Evolutionary conservation across 129 eudicot species (phyloP), one percentile per base, ranked within the genome.

Genomic region (Erigeron canadensis): DNA sequence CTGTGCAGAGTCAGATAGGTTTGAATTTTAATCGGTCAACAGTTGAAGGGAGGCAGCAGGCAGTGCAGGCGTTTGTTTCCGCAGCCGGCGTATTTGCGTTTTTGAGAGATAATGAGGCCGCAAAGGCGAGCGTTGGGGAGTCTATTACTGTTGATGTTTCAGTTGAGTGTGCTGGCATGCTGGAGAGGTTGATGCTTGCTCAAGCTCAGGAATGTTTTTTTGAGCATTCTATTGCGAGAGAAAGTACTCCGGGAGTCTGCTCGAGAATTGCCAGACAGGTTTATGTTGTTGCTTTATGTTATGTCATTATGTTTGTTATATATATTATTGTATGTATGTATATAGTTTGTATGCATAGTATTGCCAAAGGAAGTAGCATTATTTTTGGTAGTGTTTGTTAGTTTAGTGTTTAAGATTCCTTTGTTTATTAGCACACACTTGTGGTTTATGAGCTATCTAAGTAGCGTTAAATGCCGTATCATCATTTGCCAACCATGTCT

Each of bases 171-270:
- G 92, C 77, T 9, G 98, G 98, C 79, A 94, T 94, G 98, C 65
- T 94, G 83, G 98, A 94, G 81, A 82, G 98, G 78, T 84, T 94
- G 77, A 94, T 89, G 98, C 71, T 94, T 42, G 98, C 98, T n/a
- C 98, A 94, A 65, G 98, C 98, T 0, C 98, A 94, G 80, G 98
- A 94, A 59, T 89, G 96, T 73, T 95, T 87, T 21, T 94, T 89
- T 67, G 98, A 94, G 86, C 87, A 90, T 73, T 85, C 90, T 0
- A 94, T 94, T 78, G 96, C 98, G 1, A 89, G 87, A 71, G 96
- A 95, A 23, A 94, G 95, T 56, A 94, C 88, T 10, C 84, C 95
- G 47, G 95, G 95, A 17, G 96, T 87, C 53, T 94, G 96, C 55
- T 80, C 98, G 6, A 94, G 89, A 81, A 94, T 94, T 19, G 80